These are phyloP conservation scores for Clitoria ternatea DNA, from an alignment of 306 rosid genomes.

Conservation along the genomic window DNA sequence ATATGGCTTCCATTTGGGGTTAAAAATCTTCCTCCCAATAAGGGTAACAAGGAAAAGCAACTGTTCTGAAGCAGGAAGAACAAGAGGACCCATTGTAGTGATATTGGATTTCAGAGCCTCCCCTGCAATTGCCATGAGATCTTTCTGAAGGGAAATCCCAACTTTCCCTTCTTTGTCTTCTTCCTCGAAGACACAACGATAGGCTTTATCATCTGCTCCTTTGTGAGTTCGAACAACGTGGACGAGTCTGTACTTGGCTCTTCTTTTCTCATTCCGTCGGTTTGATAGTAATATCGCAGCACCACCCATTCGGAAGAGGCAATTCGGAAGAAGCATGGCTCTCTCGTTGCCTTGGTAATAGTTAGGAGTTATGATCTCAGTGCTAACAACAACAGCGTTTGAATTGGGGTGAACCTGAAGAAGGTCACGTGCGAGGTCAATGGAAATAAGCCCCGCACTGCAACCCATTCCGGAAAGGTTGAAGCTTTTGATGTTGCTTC, in stretches of 20 bases:
- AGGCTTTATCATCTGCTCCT: constrained; percentile 83
- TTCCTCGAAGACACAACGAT: constrained; percentile 70
- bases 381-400: constrained; percentile 76
- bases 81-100: constrained; percentile 91
- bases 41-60: constrained; percentile 66
- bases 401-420: constrained; percentile 92
- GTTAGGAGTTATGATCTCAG: constrained; percentile 86
- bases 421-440: constrained; percentile 85
- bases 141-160: constrained; percentile 70
- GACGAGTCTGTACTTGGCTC: constrained; percentile 70
- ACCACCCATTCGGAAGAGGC: constrained; percentile 95
- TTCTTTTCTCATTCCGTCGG: constrained; percentile 45
- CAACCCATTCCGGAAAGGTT: constrained; percentile 97
- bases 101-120: constrained; percentile 91
- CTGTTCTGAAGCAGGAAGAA: constrained; percentile 94
- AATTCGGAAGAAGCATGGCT: constrained; percentile 93
- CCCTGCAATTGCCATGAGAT: constrained; percentile 98
- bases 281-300: constrained; percentile 78
- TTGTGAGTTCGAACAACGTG: constrained; percentile 86
- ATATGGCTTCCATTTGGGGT: constrained; percentile 92
- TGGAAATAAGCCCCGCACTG: constrained; percentile 82
- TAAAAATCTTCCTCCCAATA: constrained; percentile 74
- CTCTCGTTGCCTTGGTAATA: constrained; percentile 91
- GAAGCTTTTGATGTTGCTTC: constrained; percentile 81
- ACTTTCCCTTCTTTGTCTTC: constrained; percentile 86